Conservation (phyloP, 495 filamentous ascomycete species). For the Penicillium macrosclerotiorum region DNA sequence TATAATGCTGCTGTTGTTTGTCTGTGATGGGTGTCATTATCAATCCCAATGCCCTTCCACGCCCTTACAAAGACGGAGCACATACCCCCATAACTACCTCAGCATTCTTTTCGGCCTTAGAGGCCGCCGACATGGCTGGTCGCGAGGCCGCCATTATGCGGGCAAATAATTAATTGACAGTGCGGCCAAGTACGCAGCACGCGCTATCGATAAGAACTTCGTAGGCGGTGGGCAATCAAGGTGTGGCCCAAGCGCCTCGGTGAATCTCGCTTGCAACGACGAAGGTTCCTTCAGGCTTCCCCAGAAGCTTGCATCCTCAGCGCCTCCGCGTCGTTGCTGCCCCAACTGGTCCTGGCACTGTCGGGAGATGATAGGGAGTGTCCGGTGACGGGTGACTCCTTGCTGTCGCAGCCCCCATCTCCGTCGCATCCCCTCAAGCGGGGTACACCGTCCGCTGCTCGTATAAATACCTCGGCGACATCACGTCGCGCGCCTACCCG, state of each 20-base stretch:
- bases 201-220: constrained; percentile 17
- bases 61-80: too few relatives aligned
- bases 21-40: constrained; percentile 48
- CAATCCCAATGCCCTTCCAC: neutral
- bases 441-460: constrained; percentile 22
- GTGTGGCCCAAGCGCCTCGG: constrained; percentile 43
- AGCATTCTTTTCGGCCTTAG: constrained; percentile 49
- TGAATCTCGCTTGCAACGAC: constrained; percentile 36
- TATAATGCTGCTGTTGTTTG: constrained; percentile 85
- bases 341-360: neutral
- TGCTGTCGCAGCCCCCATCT: constrained; percentile 14
- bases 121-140: constrained; percentile 17
- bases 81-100: constrained; percentile 68
- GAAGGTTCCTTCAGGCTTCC: constrained; percentile 24
- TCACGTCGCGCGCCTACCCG: neutral
- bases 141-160: constrained; percentile 12
- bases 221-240: constrained; percentile 36
- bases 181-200: neutral
- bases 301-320: constrained; percentile 20
- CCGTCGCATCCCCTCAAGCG: constrained; percentile 15
- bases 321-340: neutral
- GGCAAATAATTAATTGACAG: neutral
- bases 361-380: constrained; percentile 14
- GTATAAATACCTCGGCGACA: constrained; percentile 11
- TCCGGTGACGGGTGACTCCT: constrained; percentile 24